Evolutionary conservation across 2,329 filamentous ascomycete genomes (phyloP).

Genomic region (Paecilomyces dactylethromorphus): DNA sequence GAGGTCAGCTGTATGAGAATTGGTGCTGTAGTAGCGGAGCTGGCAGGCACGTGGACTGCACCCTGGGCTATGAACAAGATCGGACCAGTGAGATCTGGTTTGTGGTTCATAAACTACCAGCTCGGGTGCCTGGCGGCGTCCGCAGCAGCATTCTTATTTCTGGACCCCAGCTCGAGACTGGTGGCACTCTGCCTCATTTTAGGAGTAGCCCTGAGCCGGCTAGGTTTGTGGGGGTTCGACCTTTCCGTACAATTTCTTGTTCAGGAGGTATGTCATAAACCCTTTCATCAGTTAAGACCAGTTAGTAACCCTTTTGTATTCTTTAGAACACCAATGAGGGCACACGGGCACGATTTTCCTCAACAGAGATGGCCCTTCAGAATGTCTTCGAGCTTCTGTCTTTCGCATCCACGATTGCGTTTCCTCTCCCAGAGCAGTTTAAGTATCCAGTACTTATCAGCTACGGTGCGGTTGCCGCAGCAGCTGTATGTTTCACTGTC

Average conservation of each 20-base stretch:
- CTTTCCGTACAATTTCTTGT: constrained; percentile 55
- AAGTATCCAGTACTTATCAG: constrained; percentile 57
- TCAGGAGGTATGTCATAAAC: constrained; percentile 46
- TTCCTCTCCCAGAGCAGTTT: constrained; percentile 58
- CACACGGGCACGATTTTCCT: constrained; percentile 62
- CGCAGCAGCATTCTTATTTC: constrained; percentile 36
- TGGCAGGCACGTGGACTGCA: constrained; percentile 48
- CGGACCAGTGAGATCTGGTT: constrained; percentile 56
- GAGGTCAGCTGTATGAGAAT: constrained; percentile 43
- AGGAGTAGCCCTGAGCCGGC: constrained; percentile 49
- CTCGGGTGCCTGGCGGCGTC: constrained; percentile 48
- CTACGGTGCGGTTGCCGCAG: constrained; percentile 28
- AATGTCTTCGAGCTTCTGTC: constrained; percentile 64
- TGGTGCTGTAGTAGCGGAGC: constrained; percentile 45
- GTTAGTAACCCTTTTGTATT: not conserved
- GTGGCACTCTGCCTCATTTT: constrained; percentile 45
- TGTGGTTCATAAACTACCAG: constrained; percentile 68
- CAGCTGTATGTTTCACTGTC: constrained; percentile 40
- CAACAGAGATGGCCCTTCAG: constrained; percentile 61
- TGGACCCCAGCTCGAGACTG: constrained; percentile 18
- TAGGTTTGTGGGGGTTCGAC: constrained; percentile 59
- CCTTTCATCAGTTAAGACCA: not conserved
- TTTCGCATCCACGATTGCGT: constrained; percentile 60
- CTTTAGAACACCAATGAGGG: constrained; percentile 47
- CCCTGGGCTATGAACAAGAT: constrained; percentile 46